Conservation (phyloP, 164 flowering plant genomes). For the Stephania yunnanensis region DNA sequence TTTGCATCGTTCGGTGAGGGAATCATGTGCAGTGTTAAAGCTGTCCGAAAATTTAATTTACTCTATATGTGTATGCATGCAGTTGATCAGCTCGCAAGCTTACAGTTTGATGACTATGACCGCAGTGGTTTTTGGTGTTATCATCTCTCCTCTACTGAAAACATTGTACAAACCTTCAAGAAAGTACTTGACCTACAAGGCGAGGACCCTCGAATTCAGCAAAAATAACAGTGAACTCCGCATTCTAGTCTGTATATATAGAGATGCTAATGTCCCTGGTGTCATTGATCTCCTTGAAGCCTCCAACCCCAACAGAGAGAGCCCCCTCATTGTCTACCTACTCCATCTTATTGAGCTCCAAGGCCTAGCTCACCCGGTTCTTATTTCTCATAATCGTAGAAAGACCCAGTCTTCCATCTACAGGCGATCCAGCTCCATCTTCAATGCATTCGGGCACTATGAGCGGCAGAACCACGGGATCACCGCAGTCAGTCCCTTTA, state of each 20-base stretch:
- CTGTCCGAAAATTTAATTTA: too few species aligned
- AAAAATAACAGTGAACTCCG: slow-evolving; percentile 17
- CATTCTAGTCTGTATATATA: slow-evolving; percentile 11
- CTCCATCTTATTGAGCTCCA: slow-evolving; percentile 18
- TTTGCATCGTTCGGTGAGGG: too few species aligned
- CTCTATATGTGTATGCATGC: background rate
- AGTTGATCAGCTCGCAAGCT: background rate
- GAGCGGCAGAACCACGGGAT: background rate
- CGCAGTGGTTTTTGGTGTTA: background rate
- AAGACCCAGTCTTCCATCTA: background rate
- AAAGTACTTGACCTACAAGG: slow-evolving; percentile 36
- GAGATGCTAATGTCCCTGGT: slow-evolving; percentile 11
- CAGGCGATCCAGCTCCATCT: slow-evolving; percentile 2
- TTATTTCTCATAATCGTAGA: slow-evolving; percentile 5
- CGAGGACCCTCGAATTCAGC: slow-evolving; percentile 54
- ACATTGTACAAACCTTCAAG: slow-evolving; percentile 52
- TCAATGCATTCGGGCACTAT: slow-evolving; percentile 11
- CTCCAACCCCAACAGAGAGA: slow-evolving; percentile 10
- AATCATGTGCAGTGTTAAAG: too few species aligned
- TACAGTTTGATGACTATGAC: background rate
- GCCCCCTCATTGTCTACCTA: slow-evolving; percentile 8
- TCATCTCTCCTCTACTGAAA: slow-evolving; percentile 35
- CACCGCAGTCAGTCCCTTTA: slow-evolving; percentile 16
- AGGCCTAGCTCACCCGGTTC: slow-evolving; percentile 12
- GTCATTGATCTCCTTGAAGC: slow-evolving; percentile 16